Evolutionary conservation across 2,329 filamentous ascomycete genomes (phyloP), one percentile per base, ranked within the genome.

Genomic region (Parastagonospora nodorum): DNA sequence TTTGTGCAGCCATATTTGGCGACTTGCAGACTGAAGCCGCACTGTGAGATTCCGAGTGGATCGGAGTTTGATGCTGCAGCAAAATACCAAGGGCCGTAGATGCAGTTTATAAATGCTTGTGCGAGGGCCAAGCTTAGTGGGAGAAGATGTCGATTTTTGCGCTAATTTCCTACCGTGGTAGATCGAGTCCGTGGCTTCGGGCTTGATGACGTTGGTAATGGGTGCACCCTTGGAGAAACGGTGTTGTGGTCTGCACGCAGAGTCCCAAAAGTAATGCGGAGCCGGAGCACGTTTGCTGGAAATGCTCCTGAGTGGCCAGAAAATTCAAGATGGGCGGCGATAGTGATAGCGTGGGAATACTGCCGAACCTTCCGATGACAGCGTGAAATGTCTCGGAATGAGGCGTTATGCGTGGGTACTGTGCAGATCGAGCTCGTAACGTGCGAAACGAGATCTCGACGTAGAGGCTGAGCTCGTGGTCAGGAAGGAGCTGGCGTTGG

Each of bases 1-100:
- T 19, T 14, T 75, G 75, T n/a, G 58, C 44, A 30, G 57, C 57
- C 57, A 69, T 68, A 43, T 47, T 61, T 29, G 38, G 38, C 38
- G 37, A 16, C 30, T 38, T 24, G 40, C 43, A n/a, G 36, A 30
- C 48, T 35, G 45, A 44, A 5, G 16, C 29, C 42, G 45, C 42
- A 16, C 16, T 37, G 27, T 10, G 12, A 16, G 19, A 42, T 12
- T 11, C 27, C 14, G 35, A 33, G 35, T 30, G 24, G 27, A n/a
- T 35, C 32, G 24, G 35, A 27, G 27, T 11, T 14, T 30, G 6
- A 30, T 32, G 33, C 10, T 38, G 39, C 35, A 47, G 38, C 31
- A 44, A 35, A 37, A 35, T 30, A 45, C 32, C 28, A 40, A 40
- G 42, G 47, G 40, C 45, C 36, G 16, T 35, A 15, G 37, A 30